Base-by-base conservation (phyloP, 306 rosid species). In the Fragaria iinumae region DNA sequence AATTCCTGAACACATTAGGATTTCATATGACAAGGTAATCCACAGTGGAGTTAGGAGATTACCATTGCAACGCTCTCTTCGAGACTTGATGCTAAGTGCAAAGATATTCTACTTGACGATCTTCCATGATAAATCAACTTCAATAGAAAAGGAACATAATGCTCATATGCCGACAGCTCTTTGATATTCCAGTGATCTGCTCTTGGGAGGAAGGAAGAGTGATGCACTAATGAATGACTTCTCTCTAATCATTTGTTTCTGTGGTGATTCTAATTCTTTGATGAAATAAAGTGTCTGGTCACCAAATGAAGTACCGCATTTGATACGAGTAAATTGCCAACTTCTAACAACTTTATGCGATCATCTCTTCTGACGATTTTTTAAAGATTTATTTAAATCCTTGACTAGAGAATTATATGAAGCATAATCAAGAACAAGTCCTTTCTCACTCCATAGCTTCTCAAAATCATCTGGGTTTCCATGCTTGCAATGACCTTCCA, bases 401-500 rank as follows among this genome's bases (percentile, higher is more conserved):
- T 72, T 75, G 47, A 93, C 83, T 74, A 93, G 93, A 3, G 89
- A 87, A 50, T 77, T 79, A 76, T 88, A 93, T 67, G 91, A 81
- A 47, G 94, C 93, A 80, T 88, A 93, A 86, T 91, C 96, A 66
- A 84, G 63, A 64, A 91, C 81, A 64, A 89, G 85, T 69, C 98
- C 98, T 75, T 80, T 93, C 88, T 87, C 90, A 47, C 84, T 74
- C 73, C 79, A 77, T 27, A 89, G 84, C 71, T 78, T 73, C 78
- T 89, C 71, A 72, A 78, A 68, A 75, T 86, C 87, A 57, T 76
- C 79, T 14, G 87, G 45, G 34, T 74, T 85, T 25, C 86, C 93
- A 76, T 83, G 87, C 80, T 87, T 91, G 87, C 91, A 84, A 69
- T 93, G 93, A n/a, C 98, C 98, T 68, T 93, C 97, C 20, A 93